Conservation (phyloP, 805 yeast genomes). For the Candida caryicola region DNA sequence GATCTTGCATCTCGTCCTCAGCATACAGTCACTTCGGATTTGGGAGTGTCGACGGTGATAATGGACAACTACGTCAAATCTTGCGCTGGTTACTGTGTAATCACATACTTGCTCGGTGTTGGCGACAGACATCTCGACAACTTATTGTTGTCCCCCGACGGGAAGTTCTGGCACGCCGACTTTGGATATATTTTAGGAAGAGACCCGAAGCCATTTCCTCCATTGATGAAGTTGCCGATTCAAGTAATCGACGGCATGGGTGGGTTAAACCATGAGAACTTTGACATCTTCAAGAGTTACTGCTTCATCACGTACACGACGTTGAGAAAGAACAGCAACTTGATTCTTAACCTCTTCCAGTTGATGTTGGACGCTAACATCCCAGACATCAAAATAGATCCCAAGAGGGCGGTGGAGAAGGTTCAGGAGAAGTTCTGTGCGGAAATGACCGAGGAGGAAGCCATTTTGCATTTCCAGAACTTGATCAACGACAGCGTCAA, state of each 20-base stretch:
- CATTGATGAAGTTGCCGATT: constrained; percentile 94
- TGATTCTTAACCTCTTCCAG: constrained; percentile 86
- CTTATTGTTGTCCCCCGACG: constrained; percentile 69
- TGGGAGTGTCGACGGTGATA: constrained; percentile 56
- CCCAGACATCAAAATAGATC: constrained; percentile 84
- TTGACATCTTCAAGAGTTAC: constrained; percentile 81
- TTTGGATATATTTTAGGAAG: constrained; percentile 95
- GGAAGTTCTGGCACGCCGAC: constrained; percentile 95
- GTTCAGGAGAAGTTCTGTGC: constrained; percentile 92
- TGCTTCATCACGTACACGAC: constrained; percentile 94
- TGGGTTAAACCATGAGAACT: constrained; percentile 81
- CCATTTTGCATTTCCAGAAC: constrained; percentile 90
- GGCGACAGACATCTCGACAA: constrained; percentile 98
- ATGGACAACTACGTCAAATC: constrained; percentile 95
- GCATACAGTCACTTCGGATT: constrained; percentile 31
- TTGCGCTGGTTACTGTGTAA: constrained; percentile 97
- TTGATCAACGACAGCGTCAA: constrained; percentile 91
- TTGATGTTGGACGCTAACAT: constrained; percentile 91
- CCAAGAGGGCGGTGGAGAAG: constrained; percentile 80
- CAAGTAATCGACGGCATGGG: constrained; percentile 99
- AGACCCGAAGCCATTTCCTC: constrained; percentile 98
- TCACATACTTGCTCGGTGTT: constrained; percentile 90
- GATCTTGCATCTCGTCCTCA: constrained; percentile 4
- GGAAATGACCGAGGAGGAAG: constrained; percentile 94
- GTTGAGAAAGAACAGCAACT: constrained; percentile 80